Percentiles rank a stretch among this genome's conserved stretches.
Evolutionary conservation across 305 asterid species (phyloP).

Genomic region (Rubia balearica): DNA sequence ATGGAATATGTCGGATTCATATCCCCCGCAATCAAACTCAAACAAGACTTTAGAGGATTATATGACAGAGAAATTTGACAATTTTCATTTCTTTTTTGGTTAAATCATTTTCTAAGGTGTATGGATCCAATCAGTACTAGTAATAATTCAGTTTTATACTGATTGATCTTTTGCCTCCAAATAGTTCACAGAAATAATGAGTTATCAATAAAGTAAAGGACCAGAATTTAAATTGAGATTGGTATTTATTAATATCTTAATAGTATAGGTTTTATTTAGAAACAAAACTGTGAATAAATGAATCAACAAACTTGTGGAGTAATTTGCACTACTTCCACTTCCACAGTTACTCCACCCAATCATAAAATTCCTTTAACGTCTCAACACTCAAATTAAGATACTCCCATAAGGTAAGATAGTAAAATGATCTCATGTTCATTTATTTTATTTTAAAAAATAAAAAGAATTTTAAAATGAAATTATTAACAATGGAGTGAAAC

Average conservation of each 20-base stretch:
- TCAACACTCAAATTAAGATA: no score
- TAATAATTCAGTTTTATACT: background rate
- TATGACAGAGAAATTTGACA: conserved; percentile 2
- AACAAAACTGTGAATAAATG: background rate
- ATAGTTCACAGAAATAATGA: background rate
- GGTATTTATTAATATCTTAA: background rate
- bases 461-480: no score
- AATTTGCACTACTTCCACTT: no score
- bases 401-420: no score
- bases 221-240: background rate
- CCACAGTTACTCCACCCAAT: no score
- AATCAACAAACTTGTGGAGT: no score
- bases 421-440: no score
- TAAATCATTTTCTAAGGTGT: conserved; percentile 15
- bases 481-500: no score
- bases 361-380: no score
- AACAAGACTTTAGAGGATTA: conserved; percentile 14
- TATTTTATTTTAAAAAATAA: no score
- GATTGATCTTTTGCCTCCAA: conserved; percentile 4
- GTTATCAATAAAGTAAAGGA: background rate
- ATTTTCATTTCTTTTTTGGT: conserved; percentile 2
- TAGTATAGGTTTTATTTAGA: background rate
- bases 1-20: conserved; percentile 17
- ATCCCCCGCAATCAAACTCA: conserved; percentile 23
- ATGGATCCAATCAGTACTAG: conserved; percentile 6